phyloP scores from a whole-genome alignment of 768 basidiomycete species.

The Serendipita vermifera region DNA sequence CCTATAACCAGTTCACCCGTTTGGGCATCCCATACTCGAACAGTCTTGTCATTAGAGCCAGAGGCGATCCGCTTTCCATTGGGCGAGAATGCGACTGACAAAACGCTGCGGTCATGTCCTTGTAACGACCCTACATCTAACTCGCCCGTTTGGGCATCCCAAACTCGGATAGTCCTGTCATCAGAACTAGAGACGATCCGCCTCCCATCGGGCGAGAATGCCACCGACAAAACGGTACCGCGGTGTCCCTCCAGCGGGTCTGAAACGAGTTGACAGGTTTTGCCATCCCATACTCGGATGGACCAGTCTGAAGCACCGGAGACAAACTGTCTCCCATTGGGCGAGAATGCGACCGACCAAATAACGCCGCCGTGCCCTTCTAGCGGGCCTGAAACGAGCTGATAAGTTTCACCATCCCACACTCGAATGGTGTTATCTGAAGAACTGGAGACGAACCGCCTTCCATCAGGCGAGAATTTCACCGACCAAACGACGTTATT shows the following conservation, averaged over 20 bases:
- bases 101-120: constrained; percentile 17
- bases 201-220: constrained; percentile 9
- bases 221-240: constrained; percentile 9
- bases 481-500: too few relatives aligned
- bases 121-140: constrained; percentile 17
- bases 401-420: constrained; percentile 5
- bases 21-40: constrained; percentile 16
- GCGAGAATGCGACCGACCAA: constrained; percentile 5
- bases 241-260: neutral
- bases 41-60: constrained; percentile 10
- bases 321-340: neutral
- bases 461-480: constrained; percentile 12
- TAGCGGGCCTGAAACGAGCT: neutral
- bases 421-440: neutral
- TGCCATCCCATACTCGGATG: constrained; percentile 5
- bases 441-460: neutral
- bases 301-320: constrained; percentile 8
- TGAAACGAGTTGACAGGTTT: neutral
- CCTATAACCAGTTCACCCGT: constrained; percentile 18
- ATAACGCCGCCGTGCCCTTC: neutral
- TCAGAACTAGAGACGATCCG: constrained; percentile 10
- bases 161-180: constrained; percentile 12
- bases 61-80: neutral
- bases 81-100: constrained; percentile 13
- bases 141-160: constrained; percentile 19